Base-by-base conservation (phyloP, 495 filamentous ascomycete genomes). In the Penicillium coprophilum region DNA sequence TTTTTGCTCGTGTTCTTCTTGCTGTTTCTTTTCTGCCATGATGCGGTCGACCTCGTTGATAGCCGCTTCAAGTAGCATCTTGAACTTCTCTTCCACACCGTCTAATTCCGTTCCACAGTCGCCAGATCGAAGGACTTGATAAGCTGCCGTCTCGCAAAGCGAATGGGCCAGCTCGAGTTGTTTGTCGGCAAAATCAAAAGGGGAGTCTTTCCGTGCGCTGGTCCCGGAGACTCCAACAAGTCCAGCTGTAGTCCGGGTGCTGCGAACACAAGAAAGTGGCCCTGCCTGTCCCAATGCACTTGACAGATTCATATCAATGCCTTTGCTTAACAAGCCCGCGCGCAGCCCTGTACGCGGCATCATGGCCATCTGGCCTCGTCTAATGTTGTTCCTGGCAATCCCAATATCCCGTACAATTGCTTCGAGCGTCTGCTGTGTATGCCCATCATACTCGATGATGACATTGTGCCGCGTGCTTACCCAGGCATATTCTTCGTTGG, bases 391-490 rank as follows among this genome's bases (percentile, higher is more conserved):
- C 58, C 92, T 79, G 38, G 87, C 85, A n/a, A 82, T 79, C 43
- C 87, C 88, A 44, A 96, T 87, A 53, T 86, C 82, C 55, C 88
- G 88, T 46, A 94, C 91, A 30, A 95, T 74, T 46, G 83, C 77
- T 66, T 96, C 91, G 55, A 96, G 89, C 6, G 83, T 79, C 32
- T 83, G 81, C 65, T 96, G 92, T 11, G 91, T 87, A 54, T 89
- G 85, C 61, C 88, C 88, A 67, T 96, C 91, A 69, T 96, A 96
- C 68, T 92, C 89, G 40, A 96, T 87, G 27, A 93, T 85, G 53
- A 95, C 85, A 82, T 91, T 91, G 57, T 82, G 85, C 52, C 88
- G 82, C 12, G 83, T 86, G 53, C 89, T 85, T 66, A 87, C 90
- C 21, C 78, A 77, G 66, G 78, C 43, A 63, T 82, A 54, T 62